Base-by-base conservation (phyloP, 2,329 filamentous ascomycete genomes). In the Phialophora tarda region DNA sequence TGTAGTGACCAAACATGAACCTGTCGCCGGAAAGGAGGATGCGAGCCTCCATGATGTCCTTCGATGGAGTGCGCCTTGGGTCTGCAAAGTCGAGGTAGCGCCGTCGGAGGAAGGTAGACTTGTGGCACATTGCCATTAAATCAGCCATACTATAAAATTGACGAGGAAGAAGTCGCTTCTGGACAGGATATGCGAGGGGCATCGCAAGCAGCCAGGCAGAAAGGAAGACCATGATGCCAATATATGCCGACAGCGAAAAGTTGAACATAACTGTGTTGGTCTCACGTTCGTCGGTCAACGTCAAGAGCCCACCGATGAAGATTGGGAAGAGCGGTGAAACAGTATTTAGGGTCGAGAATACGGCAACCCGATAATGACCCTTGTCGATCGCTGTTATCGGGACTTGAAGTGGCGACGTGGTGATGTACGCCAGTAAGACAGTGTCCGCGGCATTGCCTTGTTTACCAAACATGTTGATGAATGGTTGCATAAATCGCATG, bases 401-500 rank as follows among this genome's bases (percentile, higher is more conserved):
- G 12, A 64, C 62, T 32, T 64, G 62, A 23, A 64, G 38, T 23
- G 62, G 62, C 10, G 62, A 64, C 10, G 56, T 57, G 24, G 62
- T 64, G 28, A 64, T 64, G 28, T 64, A 64, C 8, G 62, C 62
- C 14, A 59, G 55, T 6, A 64, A 47, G 12, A 64, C 44, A 6
- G 62, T 59, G 23, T 64, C 55, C 10, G 34, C 60, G 4, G 62
- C 62, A 24, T 44, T 21, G 11, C 56, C 56, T 3, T 55, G 26
- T 24, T 32, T 14, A 11, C 62, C 62, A 44, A 64, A 64, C 62
- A 64, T 64, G 47, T 59, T 64, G 56, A 58, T 53, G 30, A 64
- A 64, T 14, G 62, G 62, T 47, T 64, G 62, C 62, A 64, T 64
- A 44, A 64, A 64, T 14, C 62, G 62, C 55, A 64, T 60, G 26